A percentile compares a stretch with the other conserved stretches of the same genome.
These are phyloP conservation scores for Paraglomus brasilianum DNA, from an alignment of 192 early-diverging fungal species.

Conservation along the genomic window DNA sequence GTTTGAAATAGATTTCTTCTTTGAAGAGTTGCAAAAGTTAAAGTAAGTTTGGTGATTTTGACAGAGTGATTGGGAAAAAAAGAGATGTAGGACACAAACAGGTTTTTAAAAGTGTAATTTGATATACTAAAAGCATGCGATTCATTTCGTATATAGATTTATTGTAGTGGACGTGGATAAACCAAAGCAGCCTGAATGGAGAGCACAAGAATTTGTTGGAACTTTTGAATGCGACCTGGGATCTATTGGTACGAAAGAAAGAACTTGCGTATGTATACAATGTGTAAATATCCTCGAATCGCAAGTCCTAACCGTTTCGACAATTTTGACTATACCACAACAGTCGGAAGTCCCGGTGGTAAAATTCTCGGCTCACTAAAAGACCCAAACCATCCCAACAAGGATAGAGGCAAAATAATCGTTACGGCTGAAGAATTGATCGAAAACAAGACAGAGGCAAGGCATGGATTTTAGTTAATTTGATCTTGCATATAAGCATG, in stretches of 20 bases:
- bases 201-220: conserved; percentile 41
- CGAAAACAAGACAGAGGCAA: conserved; percentile 32
- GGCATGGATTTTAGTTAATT: conserved; percentile 37
- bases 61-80: conserved; percentile 42
- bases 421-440: conserved; percentile 45
- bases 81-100: conserved; percentile 35
- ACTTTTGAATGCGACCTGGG: conserved; percentile 47
- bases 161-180: conserved; percentile 43
- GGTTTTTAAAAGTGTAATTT: conserved; percentile 40
- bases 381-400: conserved; percentile 28
- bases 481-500: background rate
- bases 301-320: background rate
- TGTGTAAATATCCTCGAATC: conserved; percentile 32
- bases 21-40: conserved; percentile 46
- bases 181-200: conserved; percentile 38
- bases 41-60: conserved; percentile 32
- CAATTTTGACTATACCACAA: background rate
- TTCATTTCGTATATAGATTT: conserved; percentile 29
- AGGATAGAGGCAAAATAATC: conserved; percentile 45
- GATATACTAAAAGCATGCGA: background rate
- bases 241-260: conserved; percentile 35
- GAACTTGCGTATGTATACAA: conserved; percentile 25
- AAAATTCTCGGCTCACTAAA: conserved; percentile 2
- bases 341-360: conserved; percentile 35
- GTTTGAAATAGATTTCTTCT: conserved; percentile 44